Evolutionary conservation across 305 asterid species (phyloP), one percentile per base, ranked within the genome.

Genomic region (Fraxinus platypoda): DNA sequence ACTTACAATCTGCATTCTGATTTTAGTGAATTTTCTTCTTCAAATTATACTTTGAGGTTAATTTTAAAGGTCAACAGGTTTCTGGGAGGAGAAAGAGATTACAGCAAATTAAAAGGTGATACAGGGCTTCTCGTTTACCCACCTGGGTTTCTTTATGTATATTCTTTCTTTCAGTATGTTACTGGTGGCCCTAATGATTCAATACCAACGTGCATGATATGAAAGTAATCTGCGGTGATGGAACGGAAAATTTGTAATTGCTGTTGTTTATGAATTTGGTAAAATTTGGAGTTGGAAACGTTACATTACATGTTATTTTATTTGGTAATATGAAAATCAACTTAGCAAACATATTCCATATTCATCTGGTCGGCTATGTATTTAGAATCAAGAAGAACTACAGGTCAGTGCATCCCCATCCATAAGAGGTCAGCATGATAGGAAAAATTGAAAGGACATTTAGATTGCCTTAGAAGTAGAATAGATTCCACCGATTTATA

Each of bases 61-160:
- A 80, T 37, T 76, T 38, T 76, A 62, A 75, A 94, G 98, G 97
- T 93, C 71, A 87, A 81, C 84, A 98, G 98, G 25, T 93, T 95
- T 88, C 85, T 93, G 74, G 90, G 85, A 81, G 98, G 98, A 35
- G 98, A 95, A 86, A 91, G 97, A 86, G 97, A 95, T 84, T 95
- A 95, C 88, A 90, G 92, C 84, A 93, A 93, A 84, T 85, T 95
- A 91, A 87, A 91, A 87, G 99, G 98, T 64, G 97, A 95, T 81
- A 95, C 98, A 0, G 97, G 99, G 75, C 98, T 98, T 80, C 84
- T 95, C 64, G 99, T 95, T 13, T 95, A 95, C 78, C 99, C 99
- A 28, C 97, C 97, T 83, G 99, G 99, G n/a, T 95, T 94, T 89
- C 98, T 95, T 19, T 94, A 95, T n/a, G n/a, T n/a, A n/a, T n/a